Conservation (phyloP, 2,329 filamentous ascomycete genomes). For the Aspergillus intermedius region DNA sequence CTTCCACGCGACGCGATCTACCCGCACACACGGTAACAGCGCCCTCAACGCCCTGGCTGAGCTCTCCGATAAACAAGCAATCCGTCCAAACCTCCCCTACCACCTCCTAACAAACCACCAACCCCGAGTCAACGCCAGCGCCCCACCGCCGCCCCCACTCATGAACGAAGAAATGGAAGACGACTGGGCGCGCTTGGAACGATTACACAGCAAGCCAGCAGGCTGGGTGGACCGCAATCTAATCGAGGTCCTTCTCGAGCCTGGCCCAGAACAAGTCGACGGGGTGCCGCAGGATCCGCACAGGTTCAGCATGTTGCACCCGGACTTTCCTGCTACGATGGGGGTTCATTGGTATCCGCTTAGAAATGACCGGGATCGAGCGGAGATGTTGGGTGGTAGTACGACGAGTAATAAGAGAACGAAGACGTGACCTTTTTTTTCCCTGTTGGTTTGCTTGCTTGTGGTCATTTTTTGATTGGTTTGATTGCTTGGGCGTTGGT, state of each 20-base stretch:
- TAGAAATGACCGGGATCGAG: constrained; percentile 1
- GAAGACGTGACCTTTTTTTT: neutral
- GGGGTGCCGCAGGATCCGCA: constrained; percentile 27
- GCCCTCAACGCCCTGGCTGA: constrained; percentile 51
- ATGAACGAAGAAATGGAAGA: constrained; percentile 45
- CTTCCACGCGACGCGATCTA: constrained; percentile 49
- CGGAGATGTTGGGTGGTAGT: constrained; percentile 1
- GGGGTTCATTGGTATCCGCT: constrained; percentile 39
- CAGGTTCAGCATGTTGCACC: constrained; percentile 35
- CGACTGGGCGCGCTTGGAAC: constrained; percentile 37
- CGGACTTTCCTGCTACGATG: constrained; percentile 39
- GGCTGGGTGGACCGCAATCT: constrained; percentile 39
- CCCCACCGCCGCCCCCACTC: constrained; percentile 37
- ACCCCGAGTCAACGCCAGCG: constrained; percentile 37
- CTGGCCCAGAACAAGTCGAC: constrained; percentile 22
- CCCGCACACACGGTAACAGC: constrained; percentile 46
- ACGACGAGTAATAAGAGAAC: constrained; percentile 1
- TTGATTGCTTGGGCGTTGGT: neutral
- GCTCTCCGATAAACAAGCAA: constrained; percentile 45
- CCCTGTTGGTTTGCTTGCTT: too few relatives aligned
- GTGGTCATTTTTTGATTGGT: too few relatives aligned
- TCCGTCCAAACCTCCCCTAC: constrained; percentile 41
- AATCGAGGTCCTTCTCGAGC: constrained; percentile 34
- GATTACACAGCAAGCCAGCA: constrained; percentile 30
- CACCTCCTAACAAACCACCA: constrained; percentile 42